These are phyloP conservation scores for Talaromyces amestolkiae DNA, from an alignment of 2,329 filamentous ascomycete genomes.

Conservation along the genomic window DNA sequence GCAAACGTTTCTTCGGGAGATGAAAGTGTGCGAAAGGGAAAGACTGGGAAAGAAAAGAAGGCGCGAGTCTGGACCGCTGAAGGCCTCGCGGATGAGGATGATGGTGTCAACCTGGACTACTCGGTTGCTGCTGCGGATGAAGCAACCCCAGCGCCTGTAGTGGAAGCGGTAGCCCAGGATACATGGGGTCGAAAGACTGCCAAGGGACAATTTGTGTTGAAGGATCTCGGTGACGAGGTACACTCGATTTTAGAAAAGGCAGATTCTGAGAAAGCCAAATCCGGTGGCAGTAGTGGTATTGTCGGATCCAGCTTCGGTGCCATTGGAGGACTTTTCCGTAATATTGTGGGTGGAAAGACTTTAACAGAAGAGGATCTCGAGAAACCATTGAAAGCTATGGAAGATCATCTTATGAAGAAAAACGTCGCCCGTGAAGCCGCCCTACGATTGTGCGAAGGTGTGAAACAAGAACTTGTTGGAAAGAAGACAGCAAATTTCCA, in stretches of 20 bases:
- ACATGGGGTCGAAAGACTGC: constrained; percentile 81
- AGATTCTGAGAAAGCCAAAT: constrained; percentile 60
- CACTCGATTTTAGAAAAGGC: constrained; percentile 81
- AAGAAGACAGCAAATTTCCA: constrained; percentile 92
- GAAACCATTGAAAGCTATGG: constrained; percentile 92
- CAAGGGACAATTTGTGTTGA: constrained; percentile 90
- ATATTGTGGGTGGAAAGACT: constrained; percentile 91
- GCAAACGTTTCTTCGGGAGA: constrained; percentile 72
- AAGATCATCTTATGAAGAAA: constrained; percentile 89
- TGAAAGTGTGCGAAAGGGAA: constrained; percentile 65
- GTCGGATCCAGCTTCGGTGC: constrained; percentile 77
- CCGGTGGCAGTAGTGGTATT: constrained; percentile 57
- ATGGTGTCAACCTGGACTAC: constrained; percentile 81
- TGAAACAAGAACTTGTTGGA: constrained; percentile 84
- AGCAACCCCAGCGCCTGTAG: constrained; percentile 53
- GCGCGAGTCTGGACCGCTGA: constrained; percentile 91
- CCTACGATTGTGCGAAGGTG: constrained; percentile 82
- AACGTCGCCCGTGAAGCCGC: constrained; percentile 96
- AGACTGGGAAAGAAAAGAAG: constrained; percentile 64
- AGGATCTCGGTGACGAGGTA: constrained; percentile 90
- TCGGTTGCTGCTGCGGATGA: constrained; percentile 64
- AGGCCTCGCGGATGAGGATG: constrained; percentile 79
- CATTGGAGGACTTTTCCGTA: constrained; percentile 85
- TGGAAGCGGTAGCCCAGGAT: constrained; percentile 73
- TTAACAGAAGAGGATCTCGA: constrained; percentile 84